phyloP scores from a whole-genome alignment of 345 rosid species.

The Passiflora organensis region DNA sequence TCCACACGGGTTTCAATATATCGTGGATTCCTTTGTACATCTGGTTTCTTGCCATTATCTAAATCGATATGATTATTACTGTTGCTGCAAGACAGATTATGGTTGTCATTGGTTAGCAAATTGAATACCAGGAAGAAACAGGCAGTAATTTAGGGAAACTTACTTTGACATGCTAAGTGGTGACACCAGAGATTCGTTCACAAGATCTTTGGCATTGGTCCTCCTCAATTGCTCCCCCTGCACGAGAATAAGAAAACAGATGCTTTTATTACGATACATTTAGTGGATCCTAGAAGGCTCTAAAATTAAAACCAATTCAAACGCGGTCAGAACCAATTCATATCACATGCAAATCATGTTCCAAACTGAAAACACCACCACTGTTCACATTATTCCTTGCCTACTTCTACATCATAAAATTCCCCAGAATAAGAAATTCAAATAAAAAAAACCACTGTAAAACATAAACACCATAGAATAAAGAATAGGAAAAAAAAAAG shows the following conservation, averaged over 20 bases:
- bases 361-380: too few species aligned
- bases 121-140: not conserved
- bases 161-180: slow-evolving; percentile 42
- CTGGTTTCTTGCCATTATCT: slow-evolving; percentile 52
- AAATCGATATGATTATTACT: slow-evolving; percentile 23
- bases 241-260: slow-evolving; percentile 6
- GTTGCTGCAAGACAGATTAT: slow-evolving; percentile 1
- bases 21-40: slow-evolving; percentile 44
- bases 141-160: not conserved
- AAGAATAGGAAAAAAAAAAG: too few species aligned
- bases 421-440: too few species aligned
- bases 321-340: too few species aligned
- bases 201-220: slow-evolving; percentile 41
- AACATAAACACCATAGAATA: slow-evolving; percentile 1
- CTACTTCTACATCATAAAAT: too few species aligned
- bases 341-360: too few species aligned
- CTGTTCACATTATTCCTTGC: too few species aligned
- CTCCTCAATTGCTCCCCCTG: slow-evolving; percentile 86
- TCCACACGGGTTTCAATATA: slow-evolving; percentile 65
- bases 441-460: not conserved
- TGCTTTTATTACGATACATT: not conserved
- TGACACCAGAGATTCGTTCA: slow-evolving; percentile 42
- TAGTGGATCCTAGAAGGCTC: not conserved
- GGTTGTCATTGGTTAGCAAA: slow-evolving; percentile 8
- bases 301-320: not conserved